Evolutionary conservation across 139 green algal genomes (phyloP), one percentile per base, ranked within the genome.

Genomic region (Chlorella sorokiniana): DNA sequence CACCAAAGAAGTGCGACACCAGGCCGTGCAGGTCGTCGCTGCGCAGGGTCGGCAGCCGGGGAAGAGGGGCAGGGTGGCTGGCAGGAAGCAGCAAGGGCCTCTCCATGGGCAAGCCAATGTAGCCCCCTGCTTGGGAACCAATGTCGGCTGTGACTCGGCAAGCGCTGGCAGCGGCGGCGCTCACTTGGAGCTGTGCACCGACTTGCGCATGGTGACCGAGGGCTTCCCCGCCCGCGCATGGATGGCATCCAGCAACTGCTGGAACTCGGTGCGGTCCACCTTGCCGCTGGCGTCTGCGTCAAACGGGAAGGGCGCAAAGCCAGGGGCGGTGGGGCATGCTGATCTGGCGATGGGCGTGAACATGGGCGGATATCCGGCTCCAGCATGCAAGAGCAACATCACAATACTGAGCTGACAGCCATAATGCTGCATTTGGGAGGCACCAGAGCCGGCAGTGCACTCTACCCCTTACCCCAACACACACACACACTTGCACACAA

Each of bases 1-100:
- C 25, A 27, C 90, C 90, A 84, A 96, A 95, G 85, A 97, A 90
- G 67, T 56, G 52, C 7, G 22, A 40, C 61, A 86, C 75, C 41
- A 86, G 69, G 14, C 84, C 89, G 51, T 77, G 14, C 1, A 69
- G 56, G 35, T 79, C 83, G 33, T 78, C 85, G 1, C 81, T 86
- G 70, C 64, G 41, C 29, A 35, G 69, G n/a, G 8, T 7, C 18
- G 22, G 48, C 16, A 25, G 14, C 11, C 14, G 48, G 16, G 48
- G 48, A 11, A 59, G 48, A 59, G 48, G 14, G 16, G 48, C 48
- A 59, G 48, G 48, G 16, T 16, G 16, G 48, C 48, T 25, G 48
- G 48, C 48, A 59, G 16, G 48, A 59, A n/a, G n/a, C n/a, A n/a
- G n/a, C n/a, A n/a, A n/a, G n/a, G n/a, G n/a, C n/a, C n/a, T n/a